Percentiles rank a stretch among this genome's conserved stretches.
Evolutionary conservation across 164 flowering plant genomes (phyloP).

Genomic region (Piper betle): DNA sequence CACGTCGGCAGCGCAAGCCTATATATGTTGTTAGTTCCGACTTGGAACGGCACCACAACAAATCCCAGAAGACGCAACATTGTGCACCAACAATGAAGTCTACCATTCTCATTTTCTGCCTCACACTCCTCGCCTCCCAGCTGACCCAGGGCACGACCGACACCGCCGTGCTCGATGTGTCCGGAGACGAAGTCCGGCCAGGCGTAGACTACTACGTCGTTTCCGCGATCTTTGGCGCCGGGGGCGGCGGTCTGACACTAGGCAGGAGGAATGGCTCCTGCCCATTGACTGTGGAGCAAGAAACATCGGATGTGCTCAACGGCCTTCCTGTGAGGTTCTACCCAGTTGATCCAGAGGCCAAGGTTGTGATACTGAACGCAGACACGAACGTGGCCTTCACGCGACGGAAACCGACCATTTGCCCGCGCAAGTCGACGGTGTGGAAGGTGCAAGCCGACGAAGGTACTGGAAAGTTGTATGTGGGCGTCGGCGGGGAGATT

Average conservation of each 20-base stretch:
- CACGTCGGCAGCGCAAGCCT: no score
- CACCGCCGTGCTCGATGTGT: constrained; percentile 10
- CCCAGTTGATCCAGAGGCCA: constrained; percentile 9
- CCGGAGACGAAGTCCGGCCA: constrained; percentile 11
- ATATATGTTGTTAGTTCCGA: no score
- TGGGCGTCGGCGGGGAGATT: constrained; percentile 13
- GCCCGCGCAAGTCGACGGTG: constrained; percentile 18
- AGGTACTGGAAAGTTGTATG: constrained; percentile 6
- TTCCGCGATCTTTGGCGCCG: constrained; percentile 10
- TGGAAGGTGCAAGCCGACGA: constrained; percentile 11
- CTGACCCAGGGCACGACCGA: no score
- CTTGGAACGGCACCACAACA: no score
- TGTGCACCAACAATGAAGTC: no score
- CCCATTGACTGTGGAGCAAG: constrained; percentile 14
- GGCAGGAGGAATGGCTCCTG: constrained; percentile 6
- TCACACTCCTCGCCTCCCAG: neutral
- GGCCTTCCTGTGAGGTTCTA: constrained; percentile 14
- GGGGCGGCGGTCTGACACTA: constrained; percentile 17
- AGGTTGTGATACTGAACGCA: constrained; percentile 5
- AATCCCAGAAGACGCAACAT: no score
- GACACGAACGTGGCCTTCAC: constrained; percentile 19
- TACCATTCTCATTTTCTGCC: neutral
- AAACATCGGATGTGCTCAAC: neutral
- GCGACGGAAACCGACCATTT: constrained; percentile 2
- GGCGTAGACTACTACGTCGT: constrained; percentile 17